Percentiles rank a stretch among this genome's conserved stretches.
phyloP scores from a whole-genome alignment of 1,284 basidiomycete genomes.

The Jaminaea rosea region DNA sequence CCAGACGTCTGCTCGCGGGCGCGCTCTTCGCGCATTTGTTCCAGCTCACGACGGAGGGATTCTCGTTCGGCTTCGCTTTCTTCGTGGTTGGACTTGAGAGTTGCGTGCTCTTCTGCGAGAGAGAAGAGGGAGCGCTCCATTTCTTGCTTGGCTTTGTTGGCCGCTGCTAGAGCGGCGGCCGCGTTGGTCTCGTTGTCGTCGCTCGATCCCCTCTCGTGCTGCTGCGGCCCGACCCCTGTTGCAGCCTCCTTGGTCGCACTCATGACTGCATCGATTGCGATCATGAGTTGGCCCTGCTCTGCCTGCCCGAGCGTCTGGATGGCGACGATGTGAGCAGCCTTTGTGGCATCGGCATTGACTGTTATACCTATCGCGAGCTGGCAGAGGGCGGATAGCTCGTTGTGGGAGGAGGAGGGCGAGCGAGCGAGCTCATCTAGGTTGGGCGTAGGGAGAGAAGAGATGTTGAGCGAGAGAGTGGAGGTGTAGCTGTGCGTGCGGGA shows the following conservation, averaged over 20 bases:
- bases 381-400: conserved; percentile 66
- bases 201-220: not conserved
- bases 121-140: conserved; percentile 67
- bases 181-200: not conserved
- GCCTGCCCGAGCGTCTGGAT: conserved; percentile 69
- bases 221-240: conserved; percentile 1
- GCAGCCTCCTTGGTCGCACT: conserved; percentile 12
- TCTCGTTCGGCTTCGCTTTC: conserved; percentile 24
- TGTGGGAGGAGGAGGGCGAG: conserved; percentile 57
- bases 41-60: conserved; percentile 15
- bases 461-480: conserved; percentile 15
- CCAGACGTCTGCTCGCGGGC: conserved; percentile 18
- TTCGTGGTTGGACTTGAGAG: conserved; percentile 58
- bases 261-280: conserved; percentile 49
- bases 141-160: conserved; percentile 47
- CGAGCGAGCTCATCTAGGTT: conserved; percentile 58
- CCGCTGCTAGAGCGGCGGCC: too few relatives aligned
- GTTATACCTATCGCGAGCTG: conserved; percentile 82
- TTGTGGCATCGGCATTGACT: conserved; percentile 64
- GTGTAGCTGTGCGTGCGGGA: conserved; percentile 21
- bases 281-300: conserved; percentile 75
- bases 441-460: conserved; percentile 18
- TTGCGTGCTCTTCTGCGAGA: conserved; percentile 67
- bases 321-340: conserved; percentile 66
- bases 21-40: conserved; percentile 18